Percentiles rank a stretch among this genome's conserved stretches.
phyloP scores from a whole-genome alignment of 192 early-diverging fungal species.

The Borealophlyctis nickersoniae region DNA sequence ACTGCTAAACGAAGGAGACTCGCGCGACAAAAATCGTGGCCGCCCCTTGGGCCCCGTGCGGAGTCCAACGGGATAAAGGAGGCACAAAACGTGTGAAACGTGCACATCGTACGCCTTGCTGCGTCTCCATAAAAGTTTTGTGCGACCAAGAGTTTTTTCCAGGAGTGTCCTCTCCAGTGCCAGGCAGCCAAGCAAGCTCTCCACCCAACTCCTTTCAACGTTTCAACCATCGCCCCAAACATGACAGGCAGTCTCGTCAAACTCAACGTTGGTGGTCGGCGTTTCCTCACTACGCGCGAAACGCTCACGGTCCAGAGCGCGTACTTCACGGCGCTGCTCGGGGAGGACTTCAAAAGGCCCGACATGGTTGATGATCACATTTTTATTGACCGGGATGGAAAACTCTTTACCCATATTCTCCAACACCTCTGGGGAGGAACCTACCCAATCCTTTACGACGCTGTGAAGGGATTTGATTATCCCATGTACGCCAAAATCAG shows the following conservation, averaged over 20 bases:
- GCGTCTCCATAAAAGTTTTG: no score
- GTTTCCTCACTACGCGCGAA: neutral
- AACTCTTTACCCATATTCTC: neutral
- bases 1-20: no score
- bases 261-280: conserved; percentile 2
- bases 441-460: neutral
- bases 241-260: conserved; percentile 2
- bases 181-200: no score
- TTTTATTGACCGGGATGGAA: neutral
- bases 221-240: no score
- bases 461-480: neutral
- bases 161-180: no score
- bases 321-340: neutral
- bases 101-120: no score
- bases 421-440: neutral
- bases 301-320: conserved; percentile 1
- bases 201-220: no score
- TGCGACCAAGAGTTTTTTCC: no score
- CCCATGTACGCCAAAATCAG: neutral
- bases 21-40: no score
- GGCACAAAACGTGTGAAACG: no score
- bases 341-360: neutral
- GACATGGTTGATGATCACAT: neutral
- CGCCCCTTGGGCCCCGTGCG: no score
- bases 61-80: no score